Evolutionary conservation across 495 filamentous ascomycete genomes (phyloP), one percentile per base, ranked within the genome.

Genomic region (Articulospora tetracladia): DNA sequence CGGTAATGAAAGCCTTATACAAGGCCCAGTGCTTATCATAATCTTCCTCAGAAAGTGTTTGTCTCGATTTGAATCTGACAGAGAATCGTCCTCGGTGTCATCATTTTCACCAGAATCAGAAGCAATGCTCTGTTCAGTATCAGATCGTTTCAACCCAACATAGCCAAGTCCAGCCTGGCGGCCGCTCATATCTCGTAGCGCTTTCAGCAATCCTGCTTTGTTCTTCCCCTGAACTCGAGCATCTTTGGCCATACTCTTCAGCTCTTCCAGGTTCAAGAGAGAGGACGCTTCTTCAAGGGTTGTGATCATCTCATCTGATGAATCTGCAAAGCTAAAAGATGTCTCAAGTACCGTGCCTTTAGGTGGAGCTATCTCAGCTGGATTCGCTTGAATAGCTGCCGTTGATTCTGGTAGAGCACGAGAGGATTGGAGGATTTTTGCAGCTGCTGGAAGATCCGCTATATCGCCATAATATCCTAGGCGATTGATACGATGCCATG

Each of bases 211-310:
- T 48, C 95, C 91, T 49, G 81, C 76, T 70, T 98, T 98, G 70
- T 89, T 97, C 72, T 92, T 95, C 13, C 94, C 93, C 65, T 90
- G 84, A 0, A 93, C 83, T 64, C 90, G 96, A 13, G 86, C 90
- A 59, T 95, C 91, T 70, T 91, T 96, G 0, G 92, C 92, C 7
- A 98, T 76, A 1, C 69, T 68, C 67, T 93, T 97, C 24, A 98
- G 76, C 73, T 98, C 94, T 22, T 97, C 93, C 1, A 97, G 74
- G 41, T 83, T 80, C 30, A 98, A 76, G 24, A 98, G 76, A 6
- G 86, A 84, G 0, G 89, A 89, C 1, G 92, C 93, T 73, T 96
- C 92, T 73, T 97, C 91, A 3, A 98, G 72, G 1, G 85, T 89
- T 22, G 78, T 86, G 50, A 96, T 92, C 41, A 82, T 77, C 12